phyloP scores from a whole-genome alignment of 2,329 filamentous ascomycete species.

The Aspergillus sp. region DNA sequence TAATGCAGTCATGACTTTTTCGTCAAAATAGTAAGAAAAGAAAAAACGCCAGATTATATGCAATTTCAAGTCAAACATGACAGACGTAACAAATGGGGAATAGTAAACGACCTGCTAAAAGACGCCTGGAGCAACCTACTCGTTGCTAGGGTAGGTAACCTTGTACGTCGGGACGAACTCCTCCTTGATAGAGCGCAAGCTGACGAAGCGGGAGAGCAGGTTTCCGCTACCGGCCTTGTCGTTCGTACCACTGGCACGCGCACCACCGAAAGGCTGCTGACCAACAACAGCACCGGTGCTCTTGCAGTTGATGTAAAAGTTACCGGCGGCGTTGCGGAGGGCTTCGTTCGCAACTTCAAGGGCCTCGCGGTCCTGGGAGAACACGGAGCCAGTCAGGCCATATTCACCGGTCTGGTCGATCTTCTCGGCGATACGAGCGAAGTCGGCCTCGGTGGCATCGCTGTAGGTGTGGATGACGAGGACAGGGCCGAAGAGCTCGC shows the following conservation, averaged over 20 bases:
- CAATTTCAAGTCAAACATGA: background rate
- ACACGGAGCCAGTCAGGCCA: constrained; percentile 45
- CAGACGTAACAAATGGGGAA: background rate
- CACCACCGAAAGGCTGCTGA: constrained; percentile 70
- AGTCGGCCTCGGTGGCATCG: constrained; percentile 60
- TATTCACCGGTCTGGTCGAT: constrained; percentile 44
- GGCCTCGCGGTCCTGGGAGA: constrained; percentile 39
- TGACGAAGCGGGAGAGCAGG: constrained; percentile 66
- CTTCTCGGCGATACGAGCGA: constrained; percentile 57
- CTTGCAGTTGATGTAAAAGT: constrained; percentile 46
- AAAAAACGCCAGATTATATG: background rate
- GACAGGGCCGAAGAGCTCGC: constrained; percentile 81
- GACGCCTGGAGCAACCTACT: background rate
- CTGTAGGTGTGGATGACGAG: constrained; percentile 76
- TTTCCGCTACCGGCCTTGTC: constrained; percentile 70
- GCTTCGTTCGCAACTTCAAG: constrained; percentile 37
- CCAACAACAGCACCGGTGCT: constrained; percentile 70
- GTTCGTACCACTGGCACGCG: constrained; percentile 69
- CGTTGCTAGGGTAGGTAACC: constrained; percentile 72
- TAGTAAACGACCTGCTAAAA: background rate
- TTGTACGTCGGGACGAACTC: constrained; percentile 66
- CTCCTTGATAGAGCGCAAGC: constrained; percentile 69
- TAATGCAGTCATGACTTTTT: constrained; percentile 6
- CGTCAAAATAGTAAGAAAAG: background rate
- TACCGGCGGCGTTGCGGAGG: constrained; percentile 40